Evolutionary conservation across 495 filamentous ascomycete species (phyloP), one percentile per base, ranked within the genome.

Genomic region (Penicillium diatomitis): DNA sequence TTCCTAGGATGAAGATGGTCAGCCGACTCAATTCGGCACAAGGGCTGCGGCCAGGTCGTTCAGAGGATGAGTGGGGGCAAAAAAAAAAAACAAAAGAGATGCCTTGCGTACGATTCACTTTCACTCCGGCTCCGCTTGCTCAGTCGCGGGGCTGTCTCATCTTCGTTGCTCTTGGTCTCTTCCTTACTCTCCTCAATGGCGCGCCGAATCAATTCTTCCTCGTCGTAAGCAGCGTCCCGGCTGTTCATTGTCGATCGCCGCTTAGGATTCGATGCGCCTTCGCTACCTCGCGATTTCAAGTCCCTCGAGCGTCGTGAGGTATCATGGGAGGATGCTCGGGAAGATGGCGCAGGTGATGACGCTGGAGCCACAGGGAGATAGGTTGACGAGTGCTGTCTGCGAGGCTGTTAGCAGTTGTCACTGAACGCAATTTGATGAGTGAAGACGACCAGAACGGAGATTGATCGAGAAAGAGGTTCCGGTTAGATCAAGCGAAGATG

Each of bases 221-320:
- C 90, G 54, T 97, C 90, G 60, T 96, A 96, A 5, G 87, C 90
- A 43, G 92, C 90, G 61, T 90, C 88, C 45, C 91, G 81, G 63
- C 94, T 97, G 60, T 97, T 96, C 88, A 97, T 95, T 6, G 92
- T 99, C 30, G 91, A 95, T 10, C 92, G 82, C 46, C 92, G 82
- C 61, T 96, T 96, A 31, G 72, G 65, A 44, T 70, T 72, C 43
- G 64, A 69, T 32, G 64, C 69, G 34, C 66, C 55, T 12, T 74
- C 74, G 53, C 70, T 75, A 20, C 65, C 61, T 27, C 72, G 68
- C 42, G 70, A 69, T 47, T 72, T 74, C 42, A 68, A 64, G 44
- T 78, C 75, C 52, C 67, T 74, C 34, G 65, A 62, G 48, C 69
- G 71, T 53, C 72, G 72, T 20, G 71, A 64, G 43, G 63, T 70